These are phyloP conservation scores for Aegle marmelos DNA, from an alignment of 345 rosid genomes.

Conservation along the genomic window DNA sequence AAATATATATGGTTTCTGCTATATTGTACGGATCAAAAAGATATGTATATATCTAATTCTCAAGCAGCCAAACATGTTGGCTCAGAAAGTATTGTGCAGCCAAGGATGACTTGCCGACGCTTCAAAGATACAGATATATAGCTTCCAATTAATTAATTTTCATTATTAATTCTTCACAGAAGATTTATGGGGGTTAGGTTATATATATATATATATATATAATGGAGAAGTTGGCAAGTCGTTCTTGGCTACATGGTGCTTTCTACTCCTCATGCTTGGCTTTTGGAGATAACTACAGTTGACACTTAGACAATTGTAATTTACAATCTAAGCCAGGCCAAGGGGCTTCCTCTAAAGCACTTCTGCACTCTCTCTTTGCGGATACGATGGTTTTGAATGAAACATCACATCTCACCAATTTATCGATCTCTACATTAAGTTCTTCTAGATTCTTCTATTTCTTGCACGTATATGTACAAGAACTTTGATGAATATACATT, in stretches of 20 bases:
- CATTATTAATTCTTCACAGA: not conserved
- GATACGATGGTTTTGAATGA: too few relatives aligned
- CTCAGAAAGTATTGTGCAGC: slow-evolving; percentile 38
- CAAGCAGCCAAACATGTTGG: slow-evolving; percentile 30
- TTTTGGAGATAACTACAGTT: slow-evolving; percentile 18
- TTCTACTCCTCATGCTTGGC: slow-evolving; percentile 39
- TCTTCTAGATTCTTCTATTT: too few relatives aligned
- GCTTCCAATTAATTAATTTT: too few relatives aligned
- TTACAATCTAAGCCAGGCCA: too few relatives aligned
- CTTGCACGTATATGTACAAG: too few relatives aligned
- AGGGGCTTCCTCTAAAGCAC: not conserved
- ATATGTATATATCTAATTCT: not conserved
- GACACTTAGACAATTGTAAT: too few relatives aligned
- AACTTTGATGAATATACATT: too few relatives aligned
- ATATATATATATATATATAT: not conserved
- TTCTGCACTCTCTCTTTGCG: too few relatives aligned
- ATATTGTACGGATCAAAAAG: not conserved
- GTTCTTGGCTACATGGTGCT: slow-evolving; percentile 45
- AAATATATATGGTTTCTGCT: not conserved
- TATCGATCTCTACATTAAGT: too few relatives aligned
- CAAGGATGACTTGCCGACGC: slow-evolving; percentile 65
- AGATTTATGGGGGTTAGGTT: not conserved
- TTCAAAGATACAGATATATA: not conserved
- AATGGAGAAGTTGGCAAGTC: slow-evolving; percentile 34
- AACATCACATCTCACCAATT: too few relatives aligned